Base-by-base conservation (phyloP, 768 basidiomycete species). In the Cytidiella melzeri region DNA sequence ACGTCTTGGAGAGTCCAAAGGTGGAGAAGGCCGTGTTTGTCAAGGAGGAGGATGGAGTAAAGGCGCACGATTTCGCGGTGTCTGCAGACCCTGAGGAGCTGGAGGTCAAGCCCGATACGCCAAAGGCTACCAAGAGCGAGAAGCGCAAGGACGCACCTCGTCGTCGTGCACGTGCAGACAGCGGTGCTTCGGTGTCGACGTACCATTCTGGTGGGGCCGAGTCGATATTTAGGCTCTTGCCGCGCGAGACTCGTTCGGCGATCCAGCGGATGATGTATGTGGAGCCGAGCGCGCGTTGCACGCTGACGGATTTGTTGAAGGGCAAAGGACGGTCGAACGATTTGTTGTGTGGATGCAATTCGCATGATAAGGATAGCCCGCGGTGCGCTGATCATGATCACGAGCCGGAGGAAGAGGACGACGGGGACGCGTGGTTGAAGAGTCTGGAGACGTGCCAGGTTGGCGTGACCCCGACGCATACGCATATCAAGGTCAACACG, bases 191-290 rank as follows among this genome's bases (percentile, higher is more conserved):
- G 40, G 76, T 82, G 45, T 67, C 77, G 38, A 91, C 90, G 1
- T 87, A 80, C 73, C 78, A 80, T 57, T 62, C 69, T 45, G 77
- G 77, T 47, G 85, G 88, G 18, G 83, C 91, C 23, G 95, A 98
- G 64, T 93, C 92, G 6, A 96, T 99, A 61, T 98, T 99, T 75
- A 83, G 95, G 18, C 75, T 98, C 9, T 76, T 99, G 20, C 96
- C 96, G 1, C 84, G 96, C 47, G 95, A 99, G 69, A 83, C 92
- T 12, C 80, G 96, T 36, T 77, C 84, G 5, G 91, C 88, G 12
- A 76, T 99, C 52, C 87, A 92, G 51, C 80, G 93, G 47, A 99
- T 99, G 96, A 73, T 99, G 57, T 84, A 81, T 58, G 80, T 97
- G 42, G 95, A 98, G 61, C 90, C 95, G 3, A 71, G 77, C 15